A percentile compares a stretch with the other conserved stretches of the same genome.
Evolutionary conservation across 306 rosid species (phyloP).

Genomic region (Pyrus bretschneideri): DNA sequence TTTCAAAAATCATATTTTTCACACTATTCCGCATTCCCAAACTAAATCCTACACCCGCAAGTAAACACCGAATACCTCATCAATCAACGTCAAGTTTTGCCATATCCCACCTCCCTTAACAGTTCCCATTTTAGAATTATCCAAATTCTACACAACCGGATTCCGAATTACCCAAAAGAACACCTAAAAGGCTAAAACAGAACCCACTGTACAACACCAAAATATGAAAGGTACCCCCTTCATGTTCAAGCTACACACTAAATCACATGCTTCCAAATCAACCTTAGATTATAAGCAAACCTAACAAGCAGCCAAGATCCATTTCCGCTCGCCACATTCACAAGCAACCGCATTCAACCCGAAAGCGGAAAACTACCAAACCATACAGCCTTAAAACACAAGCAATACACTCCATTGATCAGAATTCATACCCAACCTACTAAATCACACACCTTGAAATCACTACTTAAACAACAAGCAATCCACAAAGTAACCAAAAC

Average conservation of each 20-base stretch:
- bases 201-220: too few species aligned
- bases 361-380: not conserved
- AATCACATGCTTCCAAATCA: not conserved
- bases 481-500: not conserved
- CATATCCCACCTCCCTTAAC: not conserved
- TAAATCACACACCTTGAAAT: not conserved
- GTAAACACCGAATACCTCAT: not conserved
- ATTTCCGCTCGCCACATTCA: not conserved
- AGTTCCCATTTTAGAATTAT: not conserved
- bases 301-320: not conserved
- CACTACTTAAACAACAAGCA: not conserved
- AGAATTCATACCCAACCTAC: not conserved
- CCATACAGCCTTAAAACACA: not conserved
- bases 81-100: not conserved
- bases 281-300: conserved; percentile 1
- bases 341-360: not conserved
- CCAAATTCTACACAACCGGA: not conserved
- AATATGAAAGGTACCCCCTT: not conserved
- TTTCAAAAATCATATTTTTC: not conserved
- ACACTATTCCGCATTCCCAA: not conserved
- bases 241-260: not conserved
- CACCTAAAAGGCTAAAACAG: not conserved
- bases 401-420: not conserved
- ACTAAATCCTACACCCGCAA: not conserved
- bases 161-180: not conserved